Percentiles rank a stretch among this genome's conserved stretches.
phyloP scores from a whole-genome alignment of 495 filamentous ascomycete species.

The Sordaria brevicollis region DNA sequence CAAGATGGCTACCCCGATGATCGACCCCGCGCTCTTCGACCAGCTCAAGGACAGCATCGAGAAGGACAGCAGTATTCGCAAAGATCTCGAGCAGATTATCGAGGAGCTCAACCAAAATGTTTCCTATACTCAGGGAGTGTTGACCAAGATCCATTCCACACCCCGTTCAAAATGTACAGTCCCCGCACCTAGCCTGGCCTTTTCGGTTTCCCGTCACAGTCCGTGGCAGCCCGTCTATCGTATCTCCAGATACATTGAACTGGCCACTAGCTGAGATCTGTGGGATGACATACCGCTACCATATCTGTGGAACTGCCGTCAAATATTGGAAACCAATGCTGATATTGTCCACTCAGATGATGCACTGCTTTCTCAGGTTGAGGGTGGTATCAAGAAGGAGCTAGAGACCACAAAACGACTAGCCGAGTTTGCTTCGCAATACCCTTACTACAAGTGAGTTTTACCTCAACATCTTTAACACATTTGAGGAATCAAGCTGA shows the following conservation, averaged over 20 bases:
- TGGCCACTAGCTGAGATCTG: neutral
- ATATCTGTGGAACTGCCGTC: neutral
- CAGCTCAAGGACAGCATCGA: slow-evolving; percentile 83
- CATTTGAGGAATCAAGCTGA: neutral
- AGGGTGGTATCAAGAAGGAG: slow-evolving; percentile 47
- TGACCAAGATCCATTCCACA: slow-evolving; percentile 85
- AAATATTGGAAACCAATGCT: neutral
- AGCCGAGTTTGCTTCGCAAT: slow-evolving; percentile 58
- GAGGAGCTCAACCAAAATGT: slow-evolving; percentile 58
- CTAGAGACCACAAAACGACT: slow-evolving; percentile 49
- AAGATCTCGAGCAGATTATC: slow-evolving; percentile 73
- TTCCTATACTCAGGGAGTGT: slow-evolving; percentile 62
- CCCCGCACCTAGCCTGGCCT: neutral
- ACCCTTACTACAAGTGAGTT: slow-evolving; percentile 82
- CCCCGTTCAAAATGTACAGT: slow-evolving; percentile 62
- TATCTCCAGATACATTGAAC: neutral
- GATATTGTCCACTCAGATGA: slow-evolving; percentile 2
- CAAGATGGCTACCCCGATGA: slow-evolving; percentile 35
- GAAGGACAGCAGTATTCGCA: slow-evolving; percentile 68
- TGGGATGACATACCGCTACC: neutral
- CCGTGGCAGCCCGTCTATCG: neutral
- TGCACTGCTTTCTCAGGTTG: slow-evolving; percentile 40
- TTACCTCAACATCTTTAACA: neutral
- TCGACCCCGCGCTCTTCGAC: slow-evolving; percentile 78
- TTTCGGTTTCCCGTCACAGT: neutral